phyloP scores from a whole-genome alignment of 2,329 filamentous ascomycete species.

The Herpotrichia juniperi region DNA sequence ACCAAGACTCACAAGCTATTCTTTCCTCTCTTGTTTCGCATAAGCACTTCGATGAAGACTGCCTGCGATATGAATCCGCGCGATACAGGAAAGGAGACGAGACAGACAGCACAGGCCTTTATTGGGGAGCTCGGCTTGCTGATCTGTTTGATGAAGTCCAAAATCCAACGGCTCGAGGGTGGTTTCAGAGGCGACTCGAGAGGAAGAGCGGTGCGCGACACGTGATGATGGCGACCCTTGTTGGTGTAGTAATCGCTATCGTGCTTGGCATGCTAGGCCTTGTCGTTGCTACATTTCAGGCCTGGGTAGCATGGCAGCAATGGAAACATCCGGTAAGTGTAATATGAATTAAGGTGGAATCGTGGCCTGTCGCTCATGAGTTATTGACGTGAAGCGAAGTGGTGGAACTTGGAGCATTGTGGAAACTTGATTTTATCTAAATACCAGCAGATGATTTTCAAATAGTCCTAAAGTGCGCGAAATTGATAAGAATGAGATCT shows the following conservation, averaged over 20 bases:
- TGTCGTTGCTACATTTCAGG: slow-evolving; percentile 33
- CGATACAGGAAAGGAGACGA: slow-evolving; percentile 17
- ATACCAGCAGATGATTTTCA: too few species aligned
- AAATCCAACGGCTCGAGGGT: slow-evolving; percentile 26
- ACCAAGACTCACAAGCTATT: slow-evolving; percentile 12
- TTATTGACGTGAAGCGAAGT: too few species aligned
- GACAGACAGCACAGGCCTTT: slow-evolving; percentile 26
- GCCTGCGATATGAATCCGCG: slow-evolving; percentile 6
- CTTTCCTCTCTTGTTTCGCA: slow-evolving; percentile 13
- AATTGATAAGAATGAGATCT: too few species aligned
- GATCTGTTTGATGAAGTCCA: slow-evolving; percentile 33
- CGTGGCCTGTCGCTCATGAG: too few species aligned
- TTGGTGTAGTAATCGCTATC: slow-evolving; percentile 38
- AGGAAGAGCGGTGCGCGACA: slow-evolving; percentile 32
- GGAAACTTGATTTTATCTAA: too few species aligned
- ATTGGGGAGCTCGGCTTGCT: slow-evolving; percentile 30
- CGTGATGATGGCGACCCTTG: slow-evolving; percentile 39
- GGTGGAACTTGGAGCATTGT: too few species aligned
- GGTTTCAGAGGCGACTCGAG: slow-evolving; percentile 31
- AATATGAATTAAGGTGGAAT: too few species aligned
- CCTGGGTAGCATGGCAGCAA: slow-evolving; percentile 39
- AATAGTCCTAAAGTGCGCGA: too few species aligned
- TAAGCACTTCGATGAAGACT: slow-evolving; percentile 8
- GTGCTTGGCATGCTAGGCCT: slow-evolving; percentile 29
- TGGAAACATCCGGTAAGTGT: slow-evolving; percentile 46